These are phyloP conservation scores for Paracamarosporium sp. DNA, from an alignment of 2,329 filamentous ascomycete genomes.

Conservation along the genomic window DNA sequence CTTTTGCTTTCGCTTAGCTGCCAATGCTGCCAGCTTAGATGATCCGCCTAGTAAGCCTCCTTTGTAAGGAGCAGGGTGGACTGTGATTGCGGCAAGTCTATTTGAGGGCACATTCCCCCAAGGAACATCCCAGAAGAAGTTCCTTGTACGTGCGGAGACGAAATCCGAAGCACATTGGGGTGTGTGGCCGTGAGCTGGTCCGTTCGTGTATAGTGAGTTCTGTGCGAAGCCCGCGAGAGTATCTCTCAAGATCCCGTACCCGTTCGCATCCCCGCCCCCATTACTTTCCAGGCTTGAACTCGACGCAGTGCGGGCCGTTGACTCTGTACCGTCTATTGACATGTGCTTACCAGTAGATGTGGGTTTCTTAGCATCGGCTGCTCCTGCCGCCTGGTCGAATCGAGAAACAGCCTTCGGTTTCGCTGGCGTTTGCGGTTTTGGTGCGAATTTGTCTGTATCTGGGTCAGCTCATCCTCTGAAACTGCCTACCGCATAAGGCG, in stretches of 20 bases:
- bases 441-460: slow-evolving; percentile 32
- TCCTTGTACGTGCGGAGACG: slow-evolving; percentile 6
- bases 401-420: slow-evolving; percentile 51
- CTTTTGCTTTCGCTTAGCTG: slow-evolving; percentile 85
- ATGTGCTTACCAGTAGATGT: slow-evolving; percentile 55
- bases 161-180: background rate
- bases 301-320: slow-evolving; percentile 9
- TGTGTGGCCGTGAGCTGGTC: background rate
- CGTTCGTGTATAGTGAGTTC: background rate
- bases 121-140: slow-evolving; percentile 81
- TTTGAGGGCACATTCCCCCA: slow-evolving; percentile 78
- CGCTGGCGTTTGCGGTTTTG: slow-evolving; percentile 30
- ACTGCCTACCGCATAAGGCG: too few relatives aligned
- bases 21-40: slow-evolving; percentile 87
- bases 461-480: background rate
- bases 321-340: slow-evolving; percentile 20
- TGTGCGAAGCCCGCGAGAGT: background rate
- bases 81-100: slow-evolving; percentile 68
- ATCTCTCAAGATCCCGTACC: background rate
- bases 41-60: slow-evolving; percentile 82
- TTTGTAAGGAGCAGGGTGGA: slow-evolving; percentile 64
- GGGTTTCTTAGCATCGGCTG: slow-evolving; percentile 46
- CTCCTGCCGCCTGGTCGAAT: slow-evolving; percentile 54
- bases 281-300: background rate
- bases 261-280: background rate